Evolutionary conservation across 768 basidiomycete species (phyloP).

Genomic region (Tremella fuciformis): DNA sequence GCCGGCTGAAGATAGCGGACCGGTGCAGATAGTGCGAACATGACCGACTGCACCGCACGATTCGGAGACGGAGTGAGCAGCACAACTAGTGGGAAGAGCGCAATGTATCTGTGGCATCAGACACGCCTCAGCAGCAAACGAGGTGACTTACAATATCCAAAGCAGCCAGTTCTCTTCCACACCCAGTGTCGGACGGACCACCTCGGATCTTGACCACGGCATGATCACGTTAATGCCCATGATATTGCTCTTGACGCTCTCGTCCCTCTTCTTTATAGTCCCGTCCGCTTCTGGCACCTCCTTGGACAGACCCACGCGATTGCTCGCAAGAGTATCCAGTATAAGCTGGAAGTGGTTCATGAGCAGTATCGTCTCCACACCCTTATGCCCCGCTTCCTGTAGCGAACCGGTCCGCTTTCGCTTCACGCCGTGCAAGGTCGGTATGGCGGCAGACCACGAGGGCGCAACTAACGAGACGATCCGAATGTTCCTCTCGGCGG

Average conservation of each 20-base stretch:
- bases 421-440: conserved; percentile 50
- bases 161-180: conserved; percentile 59
- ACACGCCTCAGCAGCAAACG: neutral
- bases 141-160: conserved; percentile 58
- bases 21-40: conserved; percentile 65
- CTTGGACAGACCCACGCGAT: conserved; percentile 46
- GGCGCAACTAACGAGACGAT: conserved; percentile 82
- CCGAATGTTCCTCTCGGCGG: conserved; percentile 85
- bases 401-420: conserved; percentile 61
- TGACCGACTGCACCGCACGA: conserved; percentile 67
- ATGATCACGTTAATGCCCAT: conserved; percentile 45
- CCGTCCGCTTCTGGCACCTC: conserved; percentile 55
- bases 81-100: conserved; percentile 65
- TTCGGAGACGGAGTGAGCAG: conserved; percentile 67
- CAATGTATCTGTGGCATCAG: conserved; percentile 59
- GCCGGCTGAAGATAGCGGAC: conserved; percentile 31
- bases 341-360: conserved; percentile 79
- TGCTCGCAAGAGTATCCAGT: conserved; percentile 71
- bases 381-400: conserved; percentile 56
- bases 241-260: conserved; percentile 46
- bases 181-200: conserved; percentile 31
- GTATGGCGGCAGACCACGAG: conserved; percentile 77
- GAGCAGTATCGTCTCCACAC: conserved; percentile 38
- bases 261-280: conserved; percentile 28
- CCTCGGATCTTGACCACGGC: conserved; percentile 43